phyloP scores from a whole-genome alignment of 1,284 basidiomycete genomes.

The Fomes fomentarius region DNA sequence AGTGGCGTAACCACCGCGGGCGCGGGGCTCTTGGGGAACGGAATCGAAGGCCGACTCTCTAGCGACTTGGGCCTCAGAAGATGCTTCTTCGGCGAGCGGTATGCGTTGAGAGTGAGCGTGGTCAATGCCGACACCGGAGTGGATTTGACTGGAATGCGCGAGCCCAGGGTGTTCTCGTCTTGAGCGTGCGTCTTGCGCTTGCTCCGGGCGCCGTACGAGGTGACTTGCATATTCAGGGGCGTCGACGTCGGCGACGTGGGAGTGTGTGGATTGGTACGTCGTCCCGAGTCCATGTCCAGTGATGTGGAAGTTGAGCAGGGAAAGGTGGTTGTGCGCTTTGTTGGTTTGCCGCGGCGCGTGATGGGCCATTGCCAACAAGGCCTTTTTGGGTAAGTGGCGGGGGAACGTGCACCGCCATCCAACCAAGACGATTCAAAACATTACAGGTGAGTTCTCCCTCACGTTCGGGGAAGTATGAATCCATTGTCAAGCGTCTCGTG shows the following conservation, averaged over 20 bases:
- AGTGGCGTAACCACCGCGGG: conserved; percentile 20
- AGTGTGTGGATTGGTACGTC: not conserved
- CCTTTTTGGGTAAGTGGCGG: not conserved
- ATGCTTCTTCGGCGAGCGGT: conserved; percentile 4
- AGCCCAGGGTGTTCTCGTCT: conserved; percentile 13
- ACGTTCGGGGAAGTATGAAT: not conserved
- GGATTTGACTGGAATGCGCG: conserved; percentile 10
- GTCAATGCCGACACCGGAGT: conserved; percentile 1
- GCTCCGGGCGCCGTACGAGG: conserved; percentile 3
- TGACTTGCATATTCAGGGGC: conserved; percentile 5
- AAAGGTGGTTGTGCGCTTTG: conserved; percentile 1
- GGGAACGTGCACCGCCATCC: not conserved
- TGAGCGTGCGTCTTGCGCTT: conserved; percentile 15
- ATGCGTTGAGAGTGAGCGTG: not conserved
- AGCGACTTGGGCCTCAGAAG: not conserved
- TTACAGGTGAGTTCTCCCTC: not conserved
- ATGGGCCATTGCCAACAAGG: not conserved
- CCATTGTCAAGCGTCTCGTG: too few relatives aligned
- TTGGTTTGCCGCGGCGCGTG: not conserved
- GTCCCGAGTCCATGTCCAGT: not conserved
- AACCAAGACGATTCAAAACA: not conserved
- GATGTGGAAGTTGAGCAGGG: not conserved
- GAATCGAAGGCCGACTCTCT: conserved; percentile 9
- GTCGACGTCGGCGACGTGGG: not conserved
- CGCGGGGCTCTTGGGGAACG: conserved; percentile 19